Conservation (phyloP, 164 flowering plant species). For the Protea cynaroides region DNA sequence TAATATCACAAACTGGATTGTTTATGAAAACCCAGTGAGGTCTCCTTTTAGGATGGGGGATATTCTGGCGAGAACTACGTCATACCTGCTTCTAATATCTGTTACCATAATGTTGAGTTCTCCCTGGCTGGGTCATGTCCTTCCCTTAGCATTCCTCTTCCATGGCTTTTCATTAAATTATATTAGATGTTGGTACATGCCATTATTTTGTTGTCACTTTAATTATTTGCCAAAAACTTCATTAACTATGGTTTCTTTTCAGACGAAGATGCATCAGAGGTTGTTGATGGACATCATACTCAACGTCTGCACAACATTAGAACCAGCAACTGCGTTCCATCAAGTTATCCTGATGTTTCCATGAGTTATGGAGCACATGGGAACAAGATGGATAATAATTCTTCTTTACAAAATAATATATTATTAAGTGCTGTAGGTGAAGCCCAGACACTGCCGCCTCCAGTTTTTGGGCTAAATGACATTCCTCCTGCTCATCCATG, state of each 20-base stretch:
- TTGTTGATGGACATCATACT: constrained; percentile 11
- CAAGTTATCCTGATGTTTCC: constrained; percentile 7
- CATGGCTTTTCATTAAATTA: not conserved
- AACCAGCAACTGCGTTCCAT: constrained; percentile 8
- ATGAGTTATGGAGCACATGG: constrained; percentile 7
- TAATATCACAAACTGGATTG: not conserved
- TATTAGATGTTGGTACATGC: not conserved
- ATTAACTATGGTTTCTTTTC: not conserved
- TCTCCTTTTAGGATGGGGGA: not conserved
- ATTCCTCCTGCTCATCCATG: constrained; percentile 49
- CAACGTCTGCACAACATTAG: constrained; percentile 10
- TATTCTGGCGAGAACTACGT: not conserved
- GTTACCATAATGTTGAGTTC: not conserved
- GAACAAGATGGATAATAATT: constrained; percentile 7
- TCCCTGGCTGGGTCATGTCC: not conserved
- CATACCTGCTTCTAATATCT: not conserved
- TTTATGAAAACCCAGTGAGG: not conserved
- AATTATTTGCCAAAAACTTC: not conserved
- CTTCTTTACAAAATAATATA: constrained; percentile 8
- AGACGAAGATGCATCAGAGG: constrained; percentile 23
- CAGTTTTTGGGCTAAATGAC: constrained; percentile 1
- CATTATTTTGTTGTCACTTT: not conserved
- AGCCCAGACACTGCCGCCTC: constrained; percentile 18
- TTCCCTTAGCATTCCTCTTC: not conserved
- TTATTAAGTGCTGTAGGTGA: constrained; percentile 14